phyloP scores from a whole-genome alignment of 208 protist species.

The Acanthamoeba triangularis region DNA sequence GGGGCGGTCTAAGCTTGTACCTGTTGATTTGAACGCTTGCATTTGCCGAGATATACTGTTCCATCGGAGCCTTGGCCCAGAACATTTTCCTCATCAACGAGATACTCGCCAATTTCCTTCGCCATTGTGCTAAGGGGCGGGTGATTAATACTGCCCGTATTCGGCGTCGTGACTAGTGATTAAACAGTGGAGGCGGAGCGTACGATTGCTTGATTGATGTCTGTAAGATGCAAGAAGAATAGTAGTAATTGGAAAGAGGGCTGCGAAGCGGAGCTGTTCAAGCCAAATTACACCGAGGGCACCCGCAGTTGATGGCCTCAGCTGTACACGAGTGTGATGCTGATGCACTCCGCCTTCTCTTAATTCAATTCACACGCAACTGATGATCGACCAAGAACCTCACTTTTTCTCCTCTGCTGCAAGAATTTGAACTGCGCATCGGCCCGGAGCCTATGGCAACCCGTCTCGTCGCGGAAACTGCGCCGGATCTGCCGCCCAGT shows the following conservation, averaged over 20 bases:
- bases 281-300: not conserved
- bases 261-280: no score
- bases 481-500: no score
- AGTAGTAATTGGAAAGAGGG: no score
- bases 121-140: not conserved
- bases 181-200: no score
- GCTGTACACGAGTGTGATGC: no score
- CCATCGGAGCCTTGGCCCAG: constrained; percentile 61
- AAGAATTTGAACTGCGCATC: not conserved
- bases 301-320: no score
- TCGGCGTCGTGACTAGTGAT: not conserved
- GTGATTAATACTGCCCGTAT: not conserved
- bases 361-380: not conserved
- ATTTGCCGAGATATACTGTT: constrained; percentile 29
- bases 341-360: no score
- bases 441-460: no score
- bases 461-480: no score
- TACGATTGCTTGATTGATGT: not conserved
- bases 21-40: not conserved
- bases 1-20: not conserved
- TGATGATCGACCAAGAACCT: not conserved
- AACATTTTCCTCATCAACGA: not conserved
- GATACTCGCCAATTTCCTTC: constrained; percentile 23
- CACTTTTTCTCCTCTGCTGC: not conserved
- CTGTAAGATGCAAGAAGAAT: no score